Conservation (phyloP, 768 basidiomycete genomes). For the Boletus pseudo-olivaceus region DNA sequence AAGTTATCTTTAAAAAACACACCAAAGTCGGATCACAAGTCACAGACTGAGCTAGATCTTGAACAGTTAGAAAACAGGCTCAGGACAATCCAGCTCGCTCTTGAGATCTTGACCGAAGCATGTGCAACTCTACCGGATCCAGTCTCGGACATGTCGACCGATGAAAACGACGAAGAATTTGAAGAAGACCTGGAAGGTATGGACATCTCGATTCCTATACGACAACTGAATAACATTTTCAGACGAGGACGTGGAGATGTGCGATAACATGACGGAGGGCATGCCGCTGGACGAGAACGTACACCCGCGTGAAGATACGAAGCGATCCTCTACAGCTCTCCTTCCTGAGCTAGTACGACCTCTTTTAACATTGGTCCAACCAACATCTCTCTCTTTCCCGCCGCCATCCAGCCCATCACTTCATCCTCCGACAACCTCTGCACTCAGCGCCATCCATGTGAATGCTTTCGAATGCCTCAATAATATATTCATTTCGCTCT, state of each 20-base stretch:
- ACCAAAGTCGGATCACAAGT: slow-evolving; percentile 76
- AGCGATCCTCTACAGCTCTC: slow-evolving; percentile 32
- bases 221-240: slow-evolving; percentile 35
- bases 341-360: slow-evolving; percentile 65
- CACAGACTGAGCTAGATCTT: slow-evolving; percentile 63
- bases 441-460: slow-evolving; percentile 77
- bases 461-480: slow-evolving; percentile 87
- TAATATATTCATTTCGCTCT: slow-evolving; percentile 79
- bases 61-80: slow-evolving; percentile 69
- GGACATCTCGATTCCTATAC: neutral
- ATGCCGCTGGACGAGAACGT: slow-evolving; percentile 23
- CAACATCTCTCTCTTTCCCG: slow-evolving; percentile 79
- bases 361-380: slow-evolving; percentile 64
- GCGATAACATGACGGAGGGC: slow-evolving; percentile 26
- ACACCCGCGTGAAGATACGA: slow-evolving; percentile 20
- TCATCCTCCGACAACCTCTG: slow-evolving; percentile 88
- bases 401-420: slow-evolving; percentile 63
- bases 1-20: slow-evolving; percentile 59
- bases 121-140: slow-evolving; percentile 87
- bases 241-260: slow-evolving; percentile 42
- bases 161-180: slow-evolving; percentile 31
- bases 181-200: slow-evolving; percentile 40
- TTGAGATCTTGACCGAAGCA: slow-evolving; percentile 85
- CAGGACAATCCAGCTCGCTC: slow-evolving; percentile 72
- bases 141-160: slow-evolving; percentile 39